Evolutionary conservation across 2,329 filamentous ascomycete species (phyloP).

Genomic region (Scopulariopsis brevicaulis): DNA sequence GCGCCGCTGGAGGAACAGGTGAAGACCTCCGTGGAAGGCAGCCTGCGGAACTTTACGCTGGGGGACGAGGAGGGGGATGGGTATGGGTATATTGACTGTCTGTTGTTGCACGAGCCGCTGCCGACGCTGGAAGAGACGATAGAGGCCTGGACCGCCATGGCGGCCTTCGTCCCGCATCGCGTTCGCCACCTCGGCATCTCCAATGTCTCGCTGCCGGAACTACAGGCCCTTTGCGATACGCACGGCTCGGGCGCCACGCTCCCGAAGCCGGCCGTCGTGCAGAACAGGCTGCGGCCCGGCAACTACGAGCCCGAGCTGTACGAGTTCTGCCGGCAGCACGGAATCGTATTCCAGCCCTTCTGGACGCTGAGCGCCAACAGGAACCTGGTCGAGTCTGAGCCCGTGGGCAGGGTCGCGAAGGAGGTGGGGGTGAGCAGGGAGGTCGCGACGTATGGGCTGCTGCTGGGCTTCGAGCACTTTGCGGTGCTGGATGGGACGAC

Average conservation of each 20-base stretch:
- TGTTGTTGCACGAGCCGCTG: conserved; percentile 60
- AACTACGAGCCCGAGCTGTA: conserved; percentile 49
- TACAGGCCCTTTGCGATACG: conserved; percentile 37
- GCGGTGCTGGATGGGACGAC: conserved; percentile 35
- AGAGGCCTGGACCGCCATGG: conserved; percentile 54
- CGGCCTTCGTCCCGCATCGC: conserved; percentile 51
- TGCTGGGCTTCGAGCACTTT: conserved; percentile 31
- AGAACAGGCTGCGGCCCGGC: conserved; percentile 59
- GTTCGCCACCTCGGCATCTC: conserved; percentile 65
- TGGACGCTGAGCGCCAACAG: conserved; percentile 41
- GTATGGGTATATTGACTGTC: conserved; percentile 50
- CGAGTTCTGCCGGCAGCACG: conserved; percentile 27
- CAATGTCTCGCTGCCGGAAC: conserved; percentile 50
- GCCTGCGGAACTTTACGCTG: conserved; percentile 50
- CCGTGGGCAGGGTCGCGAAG: conserved; percentile 37
- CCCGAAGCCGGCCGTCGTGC: conserved; percentile 46
- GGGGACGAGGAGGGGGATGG: conserved; percentile 12
- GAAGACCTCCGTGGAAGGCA: conserved; percentile 53
- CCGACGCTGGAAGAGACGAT: conserved; percentile 34
- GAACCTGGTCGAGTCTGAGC: conserved; percentile 22
- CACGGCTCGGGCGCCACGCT: conserved; percentile 21
- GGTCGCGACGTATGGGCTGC: conserved; percentile 34
- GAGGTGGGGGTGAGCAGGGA: conserved; percentile 21
- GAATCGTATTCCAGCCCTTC: conserved; percentile 39
- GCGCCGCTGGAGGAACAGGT: conserved; percentile 53